Evolutionary conservation across 2,329 filamentous ascomycete genomes (phyloP), one percentile per base, ranked within the genome.

Genomic region (Xylariaceae sp.): DNA sequence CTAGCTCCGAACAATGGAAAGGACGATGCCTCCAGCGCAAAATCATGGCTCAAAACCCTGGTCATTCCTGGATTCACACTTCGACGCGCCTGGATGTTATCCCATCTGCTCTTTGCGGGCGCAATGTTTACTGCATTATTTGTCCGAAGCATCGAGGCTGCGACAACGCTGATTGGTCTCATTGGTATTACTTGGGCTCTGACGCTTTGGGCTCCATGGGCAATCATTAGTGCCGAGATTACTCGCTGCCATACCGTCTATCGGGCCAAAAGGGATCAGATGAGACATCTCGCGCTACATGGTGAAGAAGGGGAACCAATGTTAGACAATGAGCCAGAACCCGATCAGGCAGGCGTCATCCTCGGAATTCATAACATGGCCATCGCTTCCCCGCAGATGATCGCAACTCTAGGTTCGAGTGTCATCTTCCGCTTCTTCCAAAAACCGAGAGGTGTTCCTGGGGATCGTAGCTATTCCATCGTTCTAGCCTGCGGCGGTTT

Each of bases 351-450:
- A 4, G 91, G 92, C 40, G 88, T 96, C 39, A 90, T 97, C 42
- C 80, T 97, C 2, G 92, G 92, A 8, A 91, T 97, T 51, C 92
- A 97, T 76, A 97, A 97, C 70, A 92, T 97, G 73, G 87, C 92
- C 15, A 88, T 97, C 62, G 90, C 92, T 0, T 85, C 90, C 5
- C 92, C 92, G 1, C 92, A 97, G 68, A 92, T 96, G 56, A 80
- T 96, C 51, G 91, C 92, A 10, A 96, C 91, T 5, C 74, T 96
- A 26, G 84, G 88, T 21, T 92, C 89, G 55, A 91, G 87, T 66
- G 76, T 87, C 55, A 88, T 97, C 58, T 97, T 97, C 75, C 86
- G 84, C 66, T 74, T 86, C 39, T 80, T 92, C 65, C 92, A 97
- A 73, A 96, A 95, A 71, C 90, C 89, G 0, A 80, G 92, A 58